Conservation (phyloP, 169 alveolate genomes). For the Plasmodium relictum region DNA sequence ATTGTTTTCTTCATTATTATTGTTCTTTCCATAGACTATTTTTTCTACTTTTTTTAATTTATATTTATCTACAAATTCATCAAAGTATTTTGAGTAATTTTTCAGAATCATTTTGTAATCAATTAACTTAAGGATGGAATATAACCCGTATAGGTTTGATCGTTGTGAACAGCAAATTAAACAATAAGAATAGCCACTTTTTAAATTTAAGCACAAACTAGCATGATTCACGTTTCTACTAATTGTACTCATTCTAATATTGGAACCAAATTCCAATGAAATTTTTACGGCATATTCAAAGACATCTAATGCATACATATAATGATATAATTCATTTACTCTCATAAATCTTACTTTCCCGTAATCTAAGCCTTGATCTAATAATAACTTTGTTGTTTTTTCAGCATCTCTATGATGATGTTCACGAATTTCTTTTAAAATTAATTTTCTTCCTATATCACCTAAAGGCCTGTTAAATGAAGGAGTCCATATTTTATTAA, state of each 20-base stretch:
- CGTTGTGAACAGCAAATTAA: constrained; percentile 39
- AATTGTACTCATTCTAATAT: constrained; percentile 46
- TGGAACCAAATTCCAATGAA: constrained; percentile 63
- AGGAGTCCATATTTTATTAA: constrained; percentile 30
- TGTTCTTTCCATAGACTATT: neutral
- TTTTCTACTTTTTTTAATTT: neutral
- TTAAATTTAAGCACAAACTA: constrained; percentile 20
- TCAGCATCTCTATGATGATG: constrained; percentile 44
- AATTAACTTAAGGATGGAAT: neutral
- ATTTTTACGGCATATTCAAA: constrained; percentile 66
- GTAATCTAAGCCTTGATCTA: constrained; percentile 30
- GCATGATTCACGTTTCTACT: constrained; percentile 5
- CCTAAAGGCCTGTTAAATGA: constrained; percentile 54
- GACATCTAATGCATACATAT: constrained; percentile 63
- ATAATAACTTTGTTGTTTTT: constrained; percentile 23
- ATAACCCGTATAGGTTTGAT: neutral
- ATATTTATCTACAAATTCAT: constrained; percentile 5
- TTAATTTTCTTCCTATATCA: constrained; percentile 40
- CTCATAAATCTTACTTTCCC: constrained; percentile 64
- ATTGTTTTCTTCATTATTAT: neutral
- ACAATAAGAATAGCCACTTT: constrained; percentile 38
- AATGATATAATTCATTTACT: constrained; percentile 65
- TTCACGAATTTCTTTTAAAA: constrained; percentile 49
- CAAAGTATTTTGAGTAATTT: neutral
- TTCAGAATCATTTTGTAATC: neutral